Base-by-base conservation (phyloP, 106 monocot species). In the Narthecium ossifragum region DNA sequence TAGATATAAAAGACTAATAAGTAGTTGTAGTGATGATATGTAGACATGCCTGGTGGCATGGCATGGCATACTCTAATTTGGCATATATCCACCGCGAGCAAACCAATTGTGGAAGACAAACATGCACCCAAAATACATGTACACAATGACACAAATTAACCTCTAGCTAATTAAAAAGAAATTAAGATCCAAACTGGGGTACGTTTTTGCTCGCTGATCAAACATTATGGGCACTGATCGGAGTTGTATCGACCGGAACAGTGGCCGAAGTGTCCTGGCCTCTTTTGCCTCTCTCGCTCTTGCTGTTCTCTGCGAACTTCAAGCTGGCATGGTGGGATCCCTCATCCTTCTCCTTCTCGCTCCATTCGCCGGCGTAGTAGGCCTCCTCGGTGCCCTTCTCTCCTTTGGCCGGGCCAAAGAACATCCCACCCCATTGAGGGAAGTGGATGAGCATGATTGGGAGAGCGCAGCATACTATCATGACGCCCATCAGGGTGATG, bases 391-490 rank as follows among this genome's bases (percentile, higher is more conserved):
- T 60, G 0, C 34, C 34, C 58, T 67, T 67, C 46, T 4, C 5
- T 30, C 29, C 71, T 20, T 23, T n/a, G 21, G 68, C 52, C 22
- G 78, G 59, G 58, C 61, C 61, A 9, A 65, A 17, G 36, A 79
- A 59, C 78, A 79, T 79, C 37, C 73, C 60, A 11, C 78, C 78
- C 78, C 78, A 79, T 61, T 79, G 78, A 28, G 78, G 78, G 63
- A 79, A 79, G 68, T 79, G 78, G 21, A 79, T 69, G 8, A 79
- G 21, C 21, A 34, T 30, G 17, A 69, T 53, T 2, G 78, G 78
- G 38, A 68, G 34, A 27, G 78, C 73, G 68, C 78, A 79, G 34
- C 68, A 73, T 68, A 79, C 69, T 51, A 79, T 79, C 78, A 79
- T 79, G 24, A 79, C 33, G 7, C 78, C 78, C 73, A 79, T 79